A percentile compares a stretch with the other conserved stretches of the same genome.
These are phyloP conservation scores for Parastagonospora nodorum DNA, from an alignment of 2,329 filamentous ascomycete genomes.

Conservation along the genomic window DNA sequence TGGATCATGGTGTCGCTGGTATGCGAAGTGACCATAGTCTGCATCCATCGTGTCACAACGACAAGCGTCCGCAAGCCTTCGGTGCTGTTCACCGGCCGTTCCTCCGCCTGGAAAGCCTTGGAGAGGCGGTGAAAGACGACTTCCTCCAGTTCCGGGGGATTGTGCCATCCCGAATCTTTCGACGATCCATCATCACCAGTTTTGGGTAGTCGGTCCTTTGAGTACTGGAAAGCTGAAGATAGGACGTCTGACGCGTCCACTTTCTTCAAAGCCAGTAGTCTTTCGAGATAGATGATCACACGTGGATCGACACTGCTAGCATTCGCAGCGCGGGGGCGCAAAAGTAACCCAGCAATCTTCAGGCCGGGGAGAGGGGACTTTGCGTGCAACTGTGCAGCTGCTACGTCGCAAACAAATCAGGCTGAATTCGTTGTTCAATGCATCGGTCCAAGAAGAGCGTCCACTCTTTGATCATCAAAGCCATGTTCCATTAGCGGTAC, in stretches of 20 bases:
- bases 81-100: conserved; percentile 35
- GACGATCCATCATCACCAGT: conserved; percentile 20
- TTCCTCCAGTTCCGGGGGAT: conserved; percentile 46
- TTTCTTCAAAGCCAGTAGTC: conserved; percentile 37
- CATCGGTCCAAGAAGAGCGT: conserved; percentile 41
- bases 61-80: conserved; percentile 40
- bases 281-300: conserved; percentile 42
- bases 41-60: conserved; percentile 45
- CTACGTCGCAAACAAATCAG: conserved; percentile 41
- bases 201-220: conserved; percentile 39
- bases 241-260: conserved; percentile 45
- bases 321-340: conserved; percentile 36
- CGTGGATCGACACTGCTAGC: conserved; percentile 41
- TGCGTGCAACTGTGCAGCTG: conserved; percentile 38
- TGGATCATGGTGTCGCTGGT: conserved; percentile 48
- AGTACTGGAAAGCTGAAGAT: conserved; percentile 37
- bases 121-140: conserved; percentile 44
- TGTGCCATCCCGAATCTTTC: conserved; percentile 35
- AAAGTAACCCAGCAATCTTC: conserved; percentile 42
- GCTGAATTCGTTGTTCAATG: conserved; percentile 36
- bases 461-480: conserved; percentile 42
- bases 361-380: conserved; percentile 42
- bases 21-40: conserved; percentile 46
- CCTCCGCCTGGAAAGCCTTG: conserved; percentile 41
- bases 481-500: conserved; percentile 37